Evolutionary conservation across 352 stramenopile genomes (phyloP).

Genomic region (Peronospora belbahrii): DNA sequence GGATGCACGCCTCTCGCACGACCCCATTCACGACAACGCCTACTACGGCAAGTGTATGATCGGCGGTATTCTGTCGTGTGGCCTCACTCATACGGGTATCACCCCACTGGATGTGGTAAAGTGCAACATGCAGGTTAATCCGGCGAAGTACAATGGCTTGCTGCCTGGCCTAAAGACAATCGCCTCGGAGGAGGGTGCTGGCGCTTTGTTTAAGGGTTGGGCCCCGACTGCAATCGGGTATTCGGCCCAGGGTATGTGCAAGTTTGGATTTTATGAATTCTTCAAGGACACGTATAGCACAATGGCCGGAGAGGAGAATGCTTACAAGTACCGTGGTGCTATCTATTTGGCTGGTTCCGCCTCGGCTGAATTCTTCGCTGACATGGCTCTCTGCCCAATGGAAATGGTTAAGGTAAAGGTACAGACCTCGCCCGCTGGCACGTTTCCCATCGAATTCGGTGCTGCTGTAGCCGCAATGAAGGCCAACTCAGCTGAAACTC

Average conservation of each 20-base stretch:
- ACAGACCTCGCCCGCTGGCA: slow-evolving; percentile 84
- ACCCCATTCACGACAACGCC: slow-evolving; percentile 74
- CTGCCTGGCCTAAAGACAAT: slow-evolving; percentile 80
- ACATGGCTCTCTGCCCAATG: slow-evolving; percentile 91
- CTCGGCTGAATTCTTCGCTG: slow-evolving; percentile 91
- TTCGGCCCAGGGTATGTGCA: slow-evolving; percentile 85
- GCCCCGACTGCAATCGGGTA: slow-evolving; percentile 89
- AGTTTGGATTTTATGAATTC: slow-evolving; percentile 94
- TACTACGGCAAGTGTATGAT: slow-evolving; percentile 95
- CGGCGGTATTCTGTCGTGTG: slow-evolving; percentile 88
- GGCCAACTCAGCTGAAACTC: slow-evolving; percentile 78
- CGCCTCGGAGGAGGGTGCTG: slow-evolving; percentile 74
- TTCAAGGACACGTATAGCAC: slow-evolving; percentile 93
- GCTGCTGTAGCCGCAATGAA: slow-evolving; percentile 84
- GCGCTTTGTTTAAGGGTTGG: slow-evolving; percentile 88
- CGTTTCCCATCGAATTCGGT: slow-evolving; percentile 85
- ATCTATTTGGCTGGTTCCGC: slow-evolving; percentile 90
- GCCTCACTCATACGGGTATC: slow-evolving; percentile 89
- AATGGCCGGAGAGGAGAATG: slow-evolving; percentile 87
- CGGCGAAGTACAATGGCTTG: slow-evolving; percentile 78
- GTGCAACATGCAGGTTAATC: slow-evolving; percentile 93
- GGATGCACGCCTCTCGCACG: slow-evolving; percentile 75
- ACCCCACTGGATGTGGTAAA: slow-evolving; percentile 92
- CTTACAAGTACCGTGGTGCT: slow-evolving; percentile 88
- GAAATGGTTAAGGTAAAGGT: slow-evolving; percentile 95